Evolutionary conservation across 2,329 filamentous ascomycete species (phyloP).

Genomic region (Botrytis deweyae): DNA sequence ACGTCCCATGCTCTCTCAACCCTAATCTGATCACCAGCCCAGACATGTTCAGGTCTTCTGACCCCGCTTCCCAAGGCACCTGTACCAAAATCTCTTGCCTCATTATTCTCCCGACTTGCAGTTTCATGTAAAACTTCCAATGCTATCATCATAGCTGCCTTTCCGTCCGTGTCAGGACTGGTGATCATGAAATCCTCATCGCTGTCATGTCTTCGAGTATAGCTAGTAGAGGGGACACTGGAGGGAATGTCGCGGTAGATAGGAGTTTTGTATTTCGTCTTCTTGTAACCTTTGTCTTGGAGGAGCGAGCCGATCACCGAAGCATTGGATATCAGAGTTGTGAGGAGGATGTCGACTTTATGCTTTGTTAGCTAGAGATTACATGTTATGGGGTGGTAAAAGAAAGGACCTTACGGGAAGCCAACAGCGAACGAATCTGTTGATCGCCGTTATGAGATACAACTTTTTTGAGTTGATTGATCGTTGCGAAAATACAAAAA

Average conservation of each 20-base stretch:
- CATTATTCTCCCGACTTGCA: neutral
- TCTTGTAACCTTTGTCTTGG: slow-evolving; percentile 85
- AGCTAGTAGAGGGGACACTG: neutral
- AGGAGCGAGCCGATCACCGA: slow-evolving; percentile 89
- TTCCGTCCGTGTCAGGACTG: neutral
- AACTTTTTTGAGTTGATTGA: slow-evolving; percentile 74
- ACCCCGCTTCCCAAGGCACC: neutral
- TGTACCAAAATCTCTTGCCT: neutral
- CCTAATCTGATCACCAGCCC: slow-evolving; percentile 13
- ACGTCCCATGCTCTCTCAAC: slow-evolving; percentile 16
- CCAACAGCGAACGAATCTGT: slow-evolving; percentile 81
- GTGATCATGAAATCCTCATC: slow-evolving; percentile 17
- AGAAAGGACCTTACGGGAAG: slow-evolving; percentile 50
- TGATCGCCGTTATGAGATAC: slow-evolving; percentile 69
- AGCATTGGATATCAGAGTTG: slow-evolving; percentile 83
- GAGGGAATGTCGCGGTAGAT: slow-evolving; percentile 4
- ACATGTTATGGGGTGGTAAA: neutral
- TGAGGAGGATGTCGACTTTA: slow-evolving; percentile 74
- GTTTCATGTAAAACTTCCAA: neutral
- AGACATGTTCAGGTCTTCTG: slow-evolving; percentile 9
- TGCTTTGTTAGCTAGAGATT: neutral
- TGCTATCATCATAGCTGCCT: neutral
- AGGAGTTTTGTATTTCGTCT: slow-evolving; percentile 64
- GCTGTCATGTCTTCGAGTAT: neutral
- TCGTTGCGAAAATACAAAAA: slow-evolving; percentile 72